phyloP scores from a whole-genome alignment of 1,139 yeast genomes.

The Sugiyamaella grinbergsii region DNA sequence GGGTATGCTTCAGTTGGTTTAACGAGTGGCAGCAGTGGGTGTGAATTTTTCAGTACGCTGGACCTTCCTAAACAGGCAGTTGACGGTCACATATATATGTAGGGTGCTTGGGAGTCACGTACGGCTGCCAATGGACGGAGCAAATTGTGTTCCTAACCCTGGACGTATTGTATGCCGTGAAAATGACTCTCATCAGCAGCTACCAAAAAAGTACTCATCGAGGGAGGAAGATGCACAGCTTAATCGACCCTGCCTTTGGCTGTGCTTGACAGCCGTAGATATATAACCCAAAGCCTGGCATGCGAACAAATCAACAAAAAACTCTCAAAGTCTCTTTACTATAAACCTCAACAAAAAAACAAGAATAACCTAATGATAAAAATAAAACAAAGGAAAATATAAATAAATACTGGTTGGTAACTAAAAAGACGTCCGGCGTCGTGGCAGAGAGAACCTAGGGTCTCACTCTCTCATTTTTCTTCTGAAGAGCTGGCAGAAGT shows the following conservation, averaged over 20 bases:
- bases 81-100: slow-evolving; percentile 1
- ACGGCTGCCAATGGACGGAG: neutral
- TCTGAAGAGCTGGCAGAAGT: neutral
- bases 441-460: neutral
- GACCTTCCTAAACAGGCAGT: slow-evolving; percentile 12
- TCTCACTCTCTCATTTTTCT: neutral
- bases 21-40: neutral
- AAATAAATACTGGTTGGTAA: neutral
- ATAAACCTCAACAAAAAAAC: no score
- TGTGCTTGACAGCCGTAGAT: no score
- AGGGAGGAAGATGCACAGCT: no score
- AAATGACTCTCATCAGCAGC: no score
- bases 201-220: no score
- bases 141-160: neutral
- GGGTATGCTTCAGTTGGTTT: neutral
- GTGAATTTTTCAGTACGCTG: slow-evolving; percentile 8
- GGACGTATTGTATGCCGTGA: no score
- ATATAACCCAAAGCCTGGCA: no score
- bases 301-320: no score
- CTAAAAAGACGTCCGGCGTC: neutral
- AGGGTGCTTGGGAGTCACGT: neutral
- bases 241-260: no score
- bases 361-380: no score
- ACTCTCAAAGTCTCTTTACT: no score
- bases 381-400: neutral